phyloP scores from a whole-genome alignment of 768 basidiomycete genomes.

The Fistulinella prunicolor region DNA sequence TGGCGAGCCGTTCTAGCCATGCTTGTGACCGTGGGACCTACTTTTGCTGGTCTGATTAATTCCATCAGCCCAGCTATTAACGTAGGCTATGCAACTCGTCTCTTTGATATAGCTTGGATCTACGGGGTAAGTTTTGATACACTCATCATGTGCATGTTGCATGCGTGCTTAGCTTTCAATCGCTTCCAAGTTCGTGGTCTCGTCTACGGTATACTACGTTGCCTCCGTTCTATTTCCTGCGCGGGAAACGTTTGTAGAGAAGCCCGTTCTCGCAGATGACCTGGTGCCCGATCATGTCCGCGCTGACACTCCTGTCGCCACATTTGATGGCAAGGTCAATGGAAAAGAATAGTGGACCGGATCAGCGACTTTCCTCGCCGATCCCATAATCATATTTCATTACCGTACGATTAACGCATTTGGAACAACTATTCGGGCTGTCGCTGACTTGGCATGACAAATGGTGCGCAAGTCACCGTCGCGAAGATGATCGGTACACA shows the following conservation, averaged over 20 bases:
- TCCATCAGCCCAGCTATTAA: conserved; percentile 64
- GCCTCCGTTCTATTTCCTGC: conserved; percentile 27
- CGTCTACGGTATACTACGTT: conserved; percentile 25
- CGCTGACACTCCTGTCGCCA: background rate
- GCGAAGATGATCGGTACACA: conserved; percentile 11
- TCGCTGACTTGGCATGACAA: background rate
- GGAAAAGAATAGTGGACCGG: conserved; percentile 3
- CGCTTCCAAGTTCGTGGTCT: conserved; percentile 19
- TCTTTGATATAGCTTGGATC: conserved; percentile 75
- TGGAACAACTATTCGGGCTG: background rate
- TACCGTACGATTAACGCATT: conserved; percentile 1
- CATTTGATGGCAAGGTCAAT: background rate
- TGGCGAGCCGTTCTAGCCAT: conserved; percentile 77
- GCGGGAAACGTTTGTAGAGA: conserved; percentile 24
- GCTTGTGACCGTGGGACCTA: conserved; percentile 64
- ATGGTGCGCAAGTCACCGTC: conserved; percentile 9
- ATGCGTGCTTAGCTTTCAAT: background rate
- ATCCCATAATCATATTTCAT: conserved; percentile 5
- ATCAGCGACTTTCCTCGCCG: conserved; percentile 5
- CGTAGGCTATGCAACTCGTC: conserved; percentile 52
- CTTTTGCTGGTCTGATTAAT: conserved; percentile 73
- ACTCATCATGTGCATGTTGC: background rate
- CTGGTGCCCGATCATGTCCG: background rate
- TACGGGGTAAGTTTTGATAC: conserved; percentile 63
- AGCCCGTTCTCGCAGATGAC: conserved; percentile 24